These are phyloP conservation scores for Linum lewisii DNA, from an alignment of 345 rosid genomes.

Conservation along the genomic window DNA sequence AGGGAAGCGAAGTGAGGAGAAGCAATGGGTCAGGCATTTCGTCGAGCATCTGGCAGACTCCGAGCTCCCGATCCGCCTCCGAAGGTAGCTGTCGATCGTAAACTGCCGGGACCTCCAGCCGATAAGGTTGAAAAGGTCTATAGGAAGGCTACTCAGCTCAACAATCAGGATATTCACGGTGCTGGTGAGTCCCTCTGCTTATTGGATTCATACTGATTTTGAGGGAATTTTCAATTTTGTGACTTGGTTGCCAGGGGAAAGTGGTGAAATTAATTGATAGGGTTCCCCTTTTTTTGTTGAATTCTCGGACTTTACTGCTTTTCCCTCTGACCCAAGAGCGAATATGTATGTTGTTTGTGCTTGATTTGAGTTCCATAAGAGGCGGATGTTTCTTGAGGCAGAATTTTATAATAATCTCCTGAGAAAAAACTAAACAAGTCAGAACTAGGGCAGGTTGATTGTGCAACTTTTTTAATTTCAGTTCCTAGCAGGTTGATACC, in stretches of 20 bases:
- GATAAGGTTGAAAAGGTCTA: slow-evolving; percentile 18
- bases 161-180: slow-evolving; percentile 11
- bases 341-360: not conserved
- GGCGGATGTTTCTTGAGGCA: not conserved
- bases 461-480: not conserved
- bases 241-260: not conserved
- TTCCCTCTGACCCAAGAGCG: not conserved
- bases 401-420: not conserved
- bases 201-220: not conserved
- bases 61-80: slow-evolving; percentile 33
- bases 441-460: not conserved
- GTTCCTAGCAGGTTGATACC: not conserved
- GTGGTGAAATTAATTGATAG: not conserved
- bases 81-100: slow-evolving; percentile 26
- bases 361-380: slow-evolving; percentile 1
- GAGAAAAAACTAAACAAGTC: not conserved
- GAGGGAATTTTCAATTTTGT: not conserved
- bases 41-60: slow-evolving; percentile 85
- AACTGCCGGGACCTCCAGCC: slow-evolving; percentile 23
- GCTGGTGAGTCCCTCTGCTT: slow-evolving; percentile 15
- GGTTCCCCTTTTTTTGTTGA: not conserved
- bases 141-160: slow-evolving; percentile 9
- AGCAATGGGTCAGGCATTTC: slow-evolving; percentile 91
- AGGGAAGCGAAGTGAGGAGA: not conserved
- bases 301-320: not conserved